Percentiles rank a stretch among this genome's conserved stretches.
Conservation (phyloP, 2,329 filamentous ascomycete species). For the Malbranchea zuffiana region DNA sequence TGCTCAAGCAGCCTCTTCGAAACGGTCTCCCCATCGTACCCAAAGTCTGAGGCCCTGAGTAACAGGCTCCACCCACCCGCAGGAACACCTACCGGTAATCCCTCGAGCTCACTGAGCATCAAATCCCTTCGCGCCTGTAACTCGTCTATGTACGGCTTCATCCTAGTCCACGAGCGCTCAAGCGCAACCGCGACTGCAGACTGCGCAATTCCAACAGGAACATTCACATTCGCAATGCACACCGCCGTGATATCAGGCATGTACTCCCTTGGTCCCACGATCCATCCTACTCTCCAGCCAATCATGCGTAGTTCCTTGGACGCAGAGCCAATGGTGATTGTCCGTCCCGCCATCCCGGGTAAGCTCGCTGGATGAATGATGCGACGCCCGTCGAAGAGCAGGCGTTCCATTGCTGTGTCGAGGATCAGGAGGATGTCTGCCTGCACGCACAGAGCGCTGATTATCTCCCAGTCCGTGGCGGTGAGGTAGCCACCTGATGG, state of each 20-base stretch:
- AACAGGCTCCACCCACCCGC: slow-evolving; percentile 11
- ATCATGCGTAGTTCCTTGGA: slow-evolving; percentile 9
- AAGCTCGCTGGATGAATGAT: slow-evolving; percentile 4
- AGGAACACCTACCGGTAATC: slow-evolving; percentile 6
- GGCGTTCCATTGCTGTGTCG: slow-evolving; percentile 7
- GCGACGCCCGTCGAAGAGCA: slow-evolving; percentile 2
- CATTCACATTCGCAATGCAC: slow-evolving; percentile 3
- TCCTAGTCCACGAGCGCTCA: slow-evolving; percentile 3
- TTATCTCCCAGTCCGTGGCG: slow-evolving; percentile 4
- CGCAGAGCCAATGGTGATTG: slow-evolving; percentile 7
- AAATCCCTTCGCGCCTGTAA: slow-evolving; percentile 6
- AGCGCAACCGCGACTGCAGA: slow-evolving; percentile 2
- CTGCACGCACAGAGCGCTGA: slow-evolving; percentile 4
- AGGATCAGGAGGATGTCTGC: slow-evolving; percentile 4
- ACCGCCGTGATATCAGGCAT: slow-evolving; percentile 7
- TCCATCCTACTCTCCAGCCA: slow-evolving; percentile 8
- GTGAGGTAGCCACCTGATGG: slow-evolving; percentile 1
- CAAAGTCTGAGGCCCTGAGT: slow-evolving; percentile 7
- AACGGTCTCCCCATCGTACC: slow-evolving; percentile 3
- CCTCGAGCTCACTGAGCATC: slow-evolving; percentile 4
- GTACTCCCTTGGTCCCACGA: slow-evolving; percentile 3
- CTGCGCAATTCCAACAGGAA: slow-evolving; percentile 8
- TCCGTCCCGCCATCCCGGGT: slow-evolving; percentile 5
- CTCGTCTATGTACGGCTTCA: slow-evolving; percentile 6
- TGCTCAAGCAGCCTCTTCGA: slow-evolving; percentile 7